phyloP scores from a whole-genome alignment of 192 early-diverging fungal species.

The Kappamyces sp. region DNA sequence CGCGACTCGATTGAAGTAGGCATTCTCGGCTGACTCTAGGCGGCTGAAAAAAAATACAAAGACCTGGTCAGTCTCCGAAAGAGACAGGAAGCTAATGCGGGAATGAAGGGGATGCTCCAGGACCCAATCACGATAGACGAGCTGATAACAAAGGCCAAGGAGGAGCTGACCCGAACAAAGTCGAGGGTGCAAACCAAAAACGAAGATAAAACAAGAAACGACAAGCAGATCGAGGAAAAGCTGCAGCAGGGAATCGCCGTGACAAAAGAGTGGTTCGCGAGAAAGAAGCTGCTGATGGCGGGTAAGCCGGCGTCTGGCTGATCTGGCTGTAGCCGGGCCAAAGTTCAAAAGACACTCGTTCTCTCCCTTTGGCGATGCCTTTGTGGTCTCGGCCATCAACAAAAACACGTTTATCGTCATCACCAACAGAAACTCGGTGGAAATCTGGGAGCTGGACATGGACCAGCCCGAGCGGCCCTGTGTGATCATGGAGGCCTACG shows the following conservation, averaged over 20 bases:
- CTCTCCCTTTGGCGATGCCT: constrained; percentile 11
- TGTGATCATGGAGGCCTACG: constrained; percentile 2
- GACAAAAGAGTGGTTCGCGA: constrained; percentile 7
- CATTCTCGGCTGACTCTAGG: not conserved
- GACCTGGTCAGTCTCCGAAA: constrained; percentile 6
- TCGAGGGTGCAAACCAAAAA: not conserved
- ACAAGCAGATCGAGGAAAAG: not conserved
- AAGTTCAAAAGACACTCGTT: constrained; percentile 6
- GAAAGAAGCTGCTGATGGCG: constrained; percentile 6
- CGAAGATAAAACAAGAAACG: constrained; percentile 5
- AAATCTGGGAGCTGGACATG: not conserved
- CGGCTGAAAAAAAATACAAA: constrained; percentile 15
- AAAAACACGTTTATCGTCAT: constrained; percentile 4
- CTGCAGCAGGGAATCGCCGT: constrained; percentile 1
- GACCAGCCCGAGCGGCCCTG: not conserved
- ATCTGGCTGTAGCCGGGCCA: constrained; percentile 4
- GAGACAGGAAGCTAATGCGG: constrained; percentile 11
- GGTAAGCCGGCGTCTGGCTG: not conserved
- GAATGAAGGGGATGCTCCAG: constrained; percentile 6
- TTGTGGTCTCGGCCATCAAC: not conserved
- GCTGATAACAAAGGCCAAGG: constrained; percentile 11
- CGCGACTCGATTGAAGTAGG: constrained; percentile 10
- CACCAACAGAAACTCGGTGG: constrained; percentile 4
- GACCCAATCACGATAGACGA: constrained; percentile 9
- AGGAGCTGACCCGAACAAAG: constrained; percentile 2